Evolutionary conservation across 495 filamentous ascomycete genomes (phyloP).

Genomic region (Amphirosellinia nigrospora): DNA sequence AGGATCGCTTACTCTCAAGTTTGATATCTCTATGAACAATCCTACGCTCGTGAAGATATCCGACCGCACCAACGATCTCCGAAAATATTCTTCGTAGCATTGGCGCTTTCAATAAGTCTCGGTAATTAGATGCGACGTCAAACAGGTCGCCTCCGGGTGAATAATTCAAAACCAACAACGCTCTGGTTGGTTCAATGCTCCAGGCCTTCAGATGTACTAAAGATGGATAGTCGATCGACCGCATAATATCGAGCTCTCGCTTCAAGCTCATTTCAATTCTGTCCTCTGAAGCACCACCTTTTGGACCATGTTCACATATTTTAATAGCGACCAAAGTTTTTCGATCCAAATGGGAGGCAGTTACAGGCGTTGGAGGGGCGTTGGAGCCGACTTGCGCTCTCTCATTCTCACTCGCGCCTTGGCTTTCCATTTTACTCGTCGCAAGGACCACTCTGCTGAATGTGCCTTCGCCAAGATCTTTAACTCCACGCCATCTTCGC

Average conservation of each 20-base stretch:
- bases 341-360: conserved; percentile 50
- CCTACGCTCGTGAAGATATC: conserved; percentile 80
- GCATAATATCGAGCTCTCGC: conserved; percentile 92
- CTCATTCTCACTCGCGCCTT: conserved; percentile 43
- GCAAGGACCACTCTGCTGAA: conserved; percentile 94
- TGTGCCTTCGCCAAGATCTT: conserved; percentile 86
- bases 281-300: conserved; percentile 86
- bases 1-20: conserved; percentile 83
- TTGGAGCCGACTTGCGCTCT: conserved; percentile 28
- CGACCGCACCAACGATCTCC: conserved; percentile 83
- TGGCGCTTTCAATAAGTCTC: conserved; percentile 65
- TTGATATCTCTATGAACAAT: conserved; percentile 98
- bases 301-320: conserved; percentile 91
- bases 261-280: conserved; percentile 90
- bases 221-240: conserved; percentile 83
- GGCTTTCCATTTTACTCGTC: conserved; percentile 61
- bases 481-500: conserved; percentile 75
- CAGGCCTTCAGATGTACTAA: conserved; percentile 89
- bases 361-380: conserved; percentile 38
- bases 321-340: conserved; percentile 91
- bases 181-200: conserved; percentile 78
- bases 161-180: conserved; percentile 86
- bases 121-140: conserved; percentile 78
- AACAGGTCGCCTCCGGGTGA: conserved; percentile 95
- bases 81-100: conserved; percentile 87